Conservation (phyloP, 2,329 filamentous ascomycete species). For the Lecanicillium sp. region DNA sequence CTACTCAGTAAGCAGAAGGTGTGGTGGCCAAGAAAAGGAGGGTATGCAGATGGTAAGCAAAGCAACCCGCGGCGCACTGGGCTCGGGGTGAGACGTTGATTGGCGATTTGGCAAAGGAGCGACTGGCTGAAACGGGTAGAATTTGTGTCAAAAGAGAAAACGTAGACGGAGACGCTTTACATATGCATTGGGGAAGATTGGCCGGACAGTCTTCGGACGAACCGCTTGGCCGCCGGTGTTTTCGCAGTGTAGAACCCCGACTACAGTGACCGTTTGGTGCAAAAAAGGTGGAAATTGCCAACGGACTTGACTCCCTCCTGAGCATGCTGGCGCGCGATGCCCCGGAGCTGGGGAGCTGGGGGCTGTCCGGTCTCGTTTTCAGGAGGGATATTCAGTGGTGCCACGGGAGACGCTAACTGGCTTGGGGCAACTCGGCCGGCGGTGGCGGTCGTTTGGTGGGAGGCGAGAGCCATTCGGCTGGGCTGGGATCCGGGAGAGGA, state of each 20-base stretch:
- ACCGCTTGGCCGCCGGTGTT: not conserved
- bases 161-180: constrained; percentile 1
- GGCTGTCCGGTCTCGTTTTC: not conserved
- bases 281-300: constrained; percentile 9
- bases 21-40: not conserved
- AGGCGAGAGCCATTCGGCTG: not conserved
- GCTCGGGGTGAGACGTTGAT: not conserved
- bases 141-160: not conserved
- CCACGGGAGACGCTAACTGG: constrained; percentile 5
- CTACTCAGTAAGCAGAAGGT: too few species aligned
- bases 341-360: not conserved
- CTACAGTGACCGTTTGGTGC: not conserved
- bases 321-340: not conserved
- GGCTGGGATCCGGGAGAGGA: not conserved
- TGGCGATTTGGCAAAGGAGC: not conserved
- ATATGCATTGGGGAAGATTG: not conserved
- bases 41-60: constrained; percentile 1
- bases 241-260: not conserved
- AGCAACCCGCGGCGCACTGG: not conserved
- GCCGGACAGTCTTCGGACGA: not conserved
- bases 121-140: too few species aligned
- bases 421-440: constrained; percentile 2
- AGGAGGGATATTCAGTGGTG: not conserved
- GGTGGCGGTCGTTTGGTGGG: too few species aligned
- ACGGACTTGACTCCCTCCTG: constrained; percentile 1